Evolutionary conservation across 345 rosid species (phyloP), one percentile per base, ranked within the genome.

Genomic region (Theobroma cacao): DNA sequence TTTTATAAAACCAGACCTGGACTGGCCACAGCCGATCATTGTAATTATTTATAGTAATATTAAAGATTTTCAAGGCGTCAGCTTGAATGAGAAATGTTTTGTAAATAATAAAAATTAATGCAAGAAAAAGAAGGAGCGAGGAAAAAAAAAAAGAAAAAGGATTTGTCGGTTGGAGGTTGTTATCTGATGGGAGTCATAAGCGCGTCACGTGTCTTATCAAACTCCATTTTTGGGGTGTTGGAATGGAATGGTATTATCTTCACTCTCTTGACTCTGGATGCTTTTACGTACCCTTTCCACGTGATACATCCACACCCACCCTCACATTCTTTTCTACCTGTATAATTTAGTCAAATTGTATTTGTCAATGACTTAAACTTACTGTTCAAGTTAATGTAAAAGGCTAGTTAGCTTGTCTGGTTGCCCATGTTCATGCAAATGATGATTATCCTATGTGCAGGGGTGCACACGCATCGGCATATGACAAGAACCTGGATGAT

Each of bases 401-500:
- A n/a, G n/a, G n/a, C n/a, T n/a, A n/a, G 41, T 38, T 38, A 38
- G 53, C 53, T 48, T 48, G 18, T 47, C 52, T 47, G 5, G 5
- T 47, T 13, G 52, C n/a, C n/a, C n/a, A n/a, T n/a, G n/a, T n/a
- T n/a, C n/a, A 41, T 53, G 56, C n/a, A 17, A 11, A 1, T 56
- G 10, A 41, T 41, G 11, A 1, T 60, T 14, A 61, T 9, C 0
- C 43, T 24, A 15, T 40, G 47, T 72, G 78, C 83, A 90, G 93
- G 80, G 82, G 93, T 61, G 87, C 80, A 1, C 89, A 90, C 83
- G 52, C 92, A 2, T 87, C 98, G 1, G 90, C 69, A 5, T 93
- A 93, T 82, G 97, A 95, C 78, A 95, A 93, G 94, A 95, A 95
- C 90, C 64, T 80, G 20, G 98, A 95, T 33, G 96, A 94, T 55